phyloP scores from a whole-genome alignment of 257 asterid species.

The Osmanthus fragrans region DNA sequence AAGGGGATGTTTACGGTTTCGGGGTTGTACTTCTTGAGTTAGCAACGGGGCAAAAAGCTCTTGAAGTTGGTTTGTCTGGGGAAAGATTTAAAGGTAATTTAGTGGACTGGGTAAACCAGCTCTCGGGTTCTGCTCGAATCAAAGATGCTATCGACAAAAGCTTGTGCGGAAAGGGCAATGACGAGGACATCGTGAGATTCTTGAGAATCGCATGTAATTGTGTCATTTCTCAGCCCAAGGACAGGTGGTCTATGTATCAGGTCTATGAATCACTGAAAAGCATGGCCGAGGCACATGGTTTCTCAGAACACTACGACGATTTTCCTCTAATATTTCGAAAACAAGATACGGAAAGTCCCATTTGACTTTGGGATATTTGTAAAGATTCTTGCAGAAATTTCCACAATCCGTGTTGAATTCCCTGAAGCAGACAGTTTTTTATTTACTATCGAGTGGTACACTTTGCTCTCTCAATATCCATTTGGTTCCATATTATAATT shows the following conservation, averaged over 20 bases:
- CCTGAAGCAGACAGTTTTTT: conserved; percentile 26
- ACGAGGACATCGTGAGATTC: conserved; percentile 71
- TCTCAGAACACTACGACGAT: conserved; percentile 68
- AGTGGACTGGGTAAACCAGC: conserved; percentile 80
- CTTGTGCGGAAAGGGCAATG: conserved; percentile 66
- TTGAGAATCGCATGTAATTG: conserved; percentile 73
- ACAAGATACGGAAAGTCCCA: conserved; percentile 43
- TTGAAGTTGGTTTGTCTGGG: conserved; percentile 50
- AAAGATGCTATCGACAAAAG: conserved; percentile 63
- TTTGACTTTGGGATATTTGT: conserved; percentile 19
- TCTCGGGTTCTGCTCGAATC: conserved; percentile 52
- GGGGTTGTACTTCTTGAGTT: conserved; percentile 75
- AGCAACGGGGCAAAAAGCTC: conserved; percentile 81
- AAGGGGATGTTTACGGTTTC: conserved; percentile 66
- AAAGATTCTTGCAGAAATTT: conserved; percentile 20
- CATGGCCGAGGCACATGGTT: conserved; percentile 73
- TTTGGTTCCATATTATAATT: conserved; percentile 32
- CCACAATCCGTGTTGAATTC: conserved; percentile 31
- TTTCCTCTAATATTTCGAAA: conserved; percentile 69
- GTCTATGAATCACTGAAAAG: conserved; percentile 65
- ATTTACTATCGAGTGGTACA: conserved; percentile 27
- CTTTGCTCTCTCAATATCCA: not conserved
- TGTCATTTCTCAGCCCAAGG: conserved; percentile 58
- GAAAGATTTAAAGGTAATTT: conserved; percentile 67
- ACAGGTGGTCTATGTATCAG: conserved; percentile 80